Base-by-base conservation (phyloP, 371 early-diverging fungal species). In the Mucor mucedo region DNA sequence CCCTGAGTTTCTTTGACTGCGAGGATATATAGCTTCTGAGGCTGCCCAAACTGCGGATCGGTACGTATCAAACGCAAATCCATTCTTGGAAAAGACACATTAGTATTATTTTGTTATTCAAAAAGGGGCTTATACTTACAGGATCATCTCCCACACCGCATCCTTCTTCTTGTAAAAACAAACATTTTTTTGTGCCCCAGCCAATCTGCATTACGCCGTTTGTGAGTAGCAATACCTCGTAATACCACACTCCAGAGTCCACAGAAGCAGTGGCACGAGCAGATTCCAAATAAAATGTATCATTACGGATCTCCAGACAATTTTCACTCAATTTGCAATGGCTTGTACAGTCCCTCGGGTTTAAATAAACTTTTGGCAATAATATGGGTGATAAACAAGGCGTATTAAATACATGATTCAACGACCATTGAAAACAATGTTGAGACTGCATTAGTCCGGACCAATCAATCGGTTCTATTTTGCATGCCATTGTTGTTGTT, bases 161-260 rank as follows among this genome's bases (percentile, higher is more conserved):
- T 10, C 86, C 85, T 50, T 86, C 85, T 54, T 86, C 85, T 1
- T 85, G 83, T n/a, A 75, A 75, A 55, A 86, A 81, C n/a, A 78
- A 77, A 48, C 86, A 84, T 16, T 79, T 75, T n/a, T 63, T 60
- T 1, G 85, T 85, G 0, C 84, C 86, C 85, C 86, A 87, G 9
- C 87, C 87, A 35, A 87, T 73, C 45, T 86, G 87, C 76, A 87
- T 85, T 48, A 87, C 82, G 5, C 87, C 87, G 21, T 72, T 70
- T 0, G 84, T 85, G 5, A 85, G 50, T 4, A 86, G 60, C 6
- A 82, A 44, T 0, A 83, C 82, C 59, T 87, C 87, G 60, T 85
- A 87, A 56, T 81, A 85, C 87, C 87, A 87, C 16, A 41, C 52
- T 13, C 67, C 65, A 8, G 62, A 40, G 29, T 67, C 70, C 13